Evolutionary conservation across 2,329 filamentous ascomycete species (phyloP).

Genomic region (Pseudovirgaria hyperparasitica): DNA sequence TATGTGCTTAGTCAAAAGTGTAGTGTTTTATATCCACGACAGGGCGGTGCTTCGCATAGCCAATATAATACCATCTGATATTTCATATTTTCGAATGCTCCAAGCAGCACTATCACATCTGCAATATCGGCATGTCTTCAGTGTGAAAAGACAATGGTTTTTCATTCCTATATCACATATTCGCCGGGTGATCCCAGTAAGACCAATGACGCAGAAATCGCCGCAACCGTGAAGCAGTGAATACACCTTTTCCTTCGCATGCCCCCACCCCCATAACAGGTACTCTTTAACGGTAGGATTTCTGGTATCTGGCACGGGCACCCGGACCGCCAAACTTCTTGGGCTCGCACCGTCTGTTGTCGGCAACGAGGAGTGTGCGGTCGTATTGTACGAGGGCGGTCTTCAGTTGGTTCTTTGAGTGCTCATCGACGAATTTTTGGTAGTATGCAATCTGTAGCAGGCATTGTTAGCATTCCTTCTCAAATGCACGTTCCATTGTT

Average conservation of each 20-base stretch:
- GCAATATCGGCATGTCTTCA: too few species aligned
- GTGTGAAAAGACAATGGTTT: too few species aligned
- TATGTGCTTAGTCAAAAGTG: too few species aligned
- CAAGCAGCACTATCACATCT: too few species aligned
- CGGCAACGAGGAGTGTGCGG: conserved; percentile 93
- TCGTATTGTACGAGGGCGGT: conserved; percentile 91
- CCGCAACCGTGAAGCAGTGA: conserved; percentile 3
- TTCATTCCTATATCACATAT: too few species aligned
- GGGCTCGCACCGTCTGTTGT: conserved; percentile 98
- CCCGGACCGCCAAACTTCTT: conserved; percentile 96
- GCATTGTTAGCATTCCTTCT: conserved; percentile 5
- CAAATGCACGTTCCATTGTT: background rate
- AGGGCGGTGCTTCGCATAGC: too few species aligned
- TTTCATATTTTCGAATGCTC: too few species aligned
- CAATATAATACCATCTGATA: too few species aligned
- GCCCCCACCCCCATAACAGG: conserved; percentile 2
- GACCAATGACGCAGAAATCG: conserved; percentile 4
- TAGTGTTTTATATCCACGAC: too few species aligned
- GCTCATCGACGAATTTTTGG: conserved; percentile 99
- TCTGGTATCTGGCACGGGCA: conserved; percentile 95
- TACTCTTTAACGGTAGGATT: conserved; percentile 83
- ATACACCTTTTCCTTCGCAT: conserved; percentile 5
- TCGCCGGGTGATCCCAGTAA: conserved; percentile 7
- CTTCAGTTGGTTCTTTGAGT: conserved; percentile 99
- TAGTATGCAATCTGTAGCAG: conserved; percentile 65